These are phyloP conservation scores for Phylloporus sp. DNA, from an alignment of 1,284 basidiomycete species.

Conservation along the genomic window DNA sequence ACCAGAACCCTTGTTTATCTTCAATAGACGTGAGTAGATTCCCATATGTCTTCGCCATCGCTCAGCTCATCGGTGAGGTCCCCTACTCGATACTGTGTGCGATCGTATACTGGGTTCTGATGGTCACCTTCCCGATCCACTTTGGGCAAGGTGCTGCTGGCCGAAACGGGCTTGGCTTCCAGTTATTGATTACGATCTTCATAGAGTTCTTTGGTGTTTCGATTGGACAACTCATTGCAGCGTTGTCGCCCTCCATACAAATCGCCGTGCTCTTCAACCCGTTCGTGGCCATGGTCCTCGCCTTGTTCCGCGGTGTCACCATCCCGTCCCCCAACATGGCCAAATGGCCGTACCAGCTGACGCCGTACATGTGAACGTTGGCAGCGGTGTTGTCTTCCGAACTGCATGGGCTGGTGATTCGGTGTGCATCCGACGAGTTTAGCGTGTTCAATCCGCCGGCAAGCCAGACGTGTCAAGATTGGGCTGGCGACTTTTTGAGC, in stretches of 20 bases:
- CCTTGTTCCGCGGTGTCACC: constrained; percentile 83
- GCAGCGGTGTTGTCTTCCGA: constrained; percentile 82
- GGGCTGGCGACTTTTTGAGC: constrained; percentile 73
- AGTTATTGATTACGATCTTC: constrained; percentile 75
- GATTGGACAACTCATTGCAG: constrained; percentile 78
- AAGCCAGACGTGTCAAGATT: constrained; percentile 78
- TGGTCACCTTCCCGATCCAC: constrained; percentile 79
- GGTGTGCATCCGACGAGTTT: constrained; percentile 75
- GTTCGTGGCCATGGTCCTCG: constrained; percentile 73
- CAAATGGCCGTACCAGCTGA: constrained; percentile 75
- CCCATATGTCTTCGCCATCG: constrained; percentile 83
- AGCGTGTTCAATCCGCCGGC: constrained; percentile 73
- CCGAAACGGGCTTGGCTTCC: constrained; percentile 75
- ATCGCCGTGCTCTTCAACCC: constrained; percentile 86
- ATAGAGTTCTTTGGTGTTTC: constrained; percentile 82
- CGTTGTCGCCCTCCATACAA: constrained; percentile 77
- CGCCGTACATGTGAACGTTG: constrained; percentile 78
- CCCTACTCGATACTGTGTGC: constrained; percentile 81
- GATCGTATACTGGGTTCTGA: constrained; percentile 79
- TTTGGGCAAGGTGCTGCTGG: constrained; percentile 73
- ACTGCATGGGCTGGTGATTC: constrained; percentile 76
- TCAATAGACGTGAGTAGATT: constrained; percentile 68
- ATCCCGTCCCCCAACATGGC: constrained; percentile 76
- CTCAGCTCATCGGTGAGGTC: constrained; percentile 84
- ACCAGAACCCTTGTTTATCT: constrained; percentile 88